phyloP scores from a whole-genome alignment of 352 stramenopile species.

The Phytopythium montanum region DNA sequence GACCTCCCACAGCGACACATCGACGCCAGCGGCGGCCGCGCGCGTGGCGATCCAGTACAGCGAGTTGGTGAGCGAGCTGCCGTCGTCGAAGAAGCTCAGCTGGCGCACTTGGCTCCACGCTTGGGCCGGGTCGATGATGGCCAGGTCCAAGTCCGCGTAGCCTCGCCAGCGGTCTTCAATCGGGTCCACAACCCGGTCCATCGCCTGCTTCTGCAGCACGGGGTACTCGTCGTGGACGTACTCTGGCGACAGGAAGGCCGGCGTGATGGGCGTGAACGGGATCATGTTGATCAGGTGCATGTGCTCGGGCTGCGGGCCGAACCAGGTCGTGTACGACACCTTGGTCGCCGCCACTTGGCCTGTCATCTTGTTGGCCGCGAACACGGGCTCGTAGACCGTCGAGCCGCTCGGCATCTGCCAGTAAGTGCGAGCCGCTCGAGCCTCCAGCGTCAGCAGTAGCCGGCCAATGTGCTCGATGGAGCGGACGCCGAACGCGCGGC shows the following conservation, averaged over 20 bases:
- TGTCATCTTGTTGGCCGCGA: constrained; percentile 81
- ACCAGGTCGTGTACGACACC: constrained; percentile 87
- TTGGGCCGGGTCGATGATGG: constrained; percentile 67
- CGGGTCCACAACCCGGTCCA: constrained; percentile 48
- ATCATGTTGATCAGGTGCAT: constrained; percentile 92
- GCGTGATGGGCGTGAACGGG: constrained; percentile 87
- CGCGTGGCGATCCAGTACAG: constrained; percentile 88
- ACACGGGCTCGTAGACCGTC: constrained; percentile 70
- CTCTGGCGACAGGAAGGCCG: constrained; percentile 52
- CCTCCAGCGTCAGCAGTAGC: constrained; percentile 91
- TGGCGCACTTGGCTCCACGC: constrained; percentile 69
- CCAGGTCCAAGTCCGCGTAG: constrained; percentile 81
- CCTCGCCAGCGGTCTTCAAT: constrained; percentile 81
- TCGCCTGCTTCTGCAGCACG: constrained; percentile 65
- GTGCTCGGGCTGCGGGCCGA: constrained; percentile 77
- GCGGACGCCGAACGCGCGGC: constrained; percentile 64
- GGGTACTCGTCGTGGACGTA: constrained; percentile 83
- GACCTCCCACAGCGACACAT: constrained; percentile 3
- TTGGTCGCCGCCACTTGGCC: constrained; percentile 76
- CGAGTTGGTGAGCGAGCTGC: constrained; percentile 86
- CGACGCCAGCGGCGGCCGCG: constrained; percentile 12
- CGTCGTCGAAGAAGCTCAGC: constrained; percentile 81
- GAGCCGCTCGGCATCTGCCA: constrained; percentile 90
- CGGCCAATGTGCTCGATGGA: constrained; percentile 87
- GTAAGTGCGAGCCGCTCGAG: constrained; percentile 93